Evolutionary conservation across 2,329 filamentous ascomycete genomes (phyloP), one percentile per base, ranked within the genome.

Genomic region (Basipetospora chlamydospora): DNA sequence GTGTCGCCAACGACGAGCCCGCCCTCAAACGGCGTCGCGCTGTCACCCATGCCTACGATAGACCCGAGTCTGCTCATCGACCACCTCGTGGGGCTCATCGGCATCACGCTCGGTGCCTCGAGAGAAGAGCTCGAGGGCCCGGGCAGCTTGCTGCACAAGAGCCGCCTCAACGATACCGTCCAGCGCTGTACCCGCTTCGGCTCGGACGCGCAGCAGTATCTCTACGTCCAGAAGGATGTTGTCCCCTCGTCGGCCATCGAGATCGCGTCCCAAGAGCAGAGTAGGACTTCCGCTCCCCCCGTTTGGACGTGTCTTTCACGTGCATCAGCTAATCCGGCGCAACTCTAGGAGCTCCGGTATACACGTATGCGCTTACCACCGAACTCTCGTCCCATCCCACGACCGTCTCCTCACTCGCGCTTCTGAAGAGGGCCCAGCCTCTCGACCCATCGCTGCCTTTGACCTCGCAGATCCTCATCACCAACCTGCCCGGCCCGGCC

Each of bases 171-270:
- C 37, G 88, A 96, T 49, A 95, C 90, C 6, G 62, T 93, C 39
- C 77, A 86, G 53, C 74, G 85, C 62, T 95, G 88, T 58, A 76
- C 77, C 46, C 80, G 87, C 49, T 96, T 96, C 59, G 86, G 86
- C 40, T 76, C 77, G 42, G 92, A 98, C 59, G 70, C 80, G 40
- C 85, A 94, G 60, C 77, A 80, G 43, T 85, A 81, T 38, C 66
- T 98, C 44, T 96, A 96, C 59, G 79, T 95, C 44, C 81, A 90
- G 54, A 94, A 95, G 60, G 84, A 88, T 52, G 54, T 78, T 44
- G 60, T 70, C 37, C 63, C 67, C 44, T 64, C 66, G 10, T 64
- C 70, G 33, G 56, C 67, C 38, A 50, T 63, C 28, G 61, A 69
- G 39, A 66, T 73, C 43, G 68, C 62, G 30, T 48, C 57, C 12